phyloP scores from a whole-genome alignment of 1,139 yeast species.

The Insectozyma bohioensis region DNA sequence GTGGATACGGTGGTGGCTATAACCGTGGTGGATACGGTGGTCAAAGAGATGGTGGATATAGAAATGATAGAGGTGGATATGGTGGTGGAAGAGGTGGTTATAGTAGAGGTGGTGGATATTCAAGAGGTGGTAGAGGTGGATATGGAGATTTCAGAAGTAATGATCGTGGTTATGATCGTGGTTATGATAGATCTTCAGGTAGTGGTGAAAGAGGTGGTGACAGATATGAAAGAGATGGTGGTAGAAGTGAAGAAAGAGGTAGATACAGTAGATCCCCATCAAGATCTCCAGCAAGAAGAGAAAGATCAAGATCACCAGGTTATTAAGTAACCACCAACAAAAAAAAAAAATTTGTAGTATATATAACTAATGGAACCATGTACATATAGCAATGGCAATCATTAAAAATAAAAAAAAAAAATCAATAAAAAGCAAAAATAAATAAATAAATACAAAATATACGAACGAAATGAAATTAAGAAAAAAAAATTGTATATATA shows the following conservation, averaged over 20 bases:
- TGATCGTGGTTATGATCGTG: conserved; percentile 19
- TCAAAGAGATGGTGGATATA: conserved; percentile 14
- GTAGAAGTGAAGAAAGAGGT: conserved; percentile 21
- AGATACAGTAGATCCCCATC: conserved; percentile 42
- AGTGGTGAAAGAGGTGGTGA: conserved; percentile 16
- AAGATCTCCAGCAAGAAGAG: conserved; percentile 40
- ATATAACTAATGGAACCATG: no score
- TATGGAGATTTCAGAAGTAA: conserved; percentile 20
- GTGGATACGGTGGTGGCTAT: conserved; percentile 15
- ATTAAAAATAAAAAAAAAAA: no score
- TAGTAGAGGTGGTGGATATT: conserved; percentile 18
- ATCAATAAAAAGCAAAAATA: no score
- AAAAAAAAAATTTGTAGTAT: no score
- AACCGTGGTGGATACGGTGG: conserved; percentile 20
- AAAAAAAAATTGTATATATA: no score
- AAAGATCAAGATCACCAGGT: conserved; percentile 46
- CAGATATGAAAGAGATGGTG: conserved; percentile 16
- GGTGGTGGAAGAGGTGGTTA: conserved; percentile 19
- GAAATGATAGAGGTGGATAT: conserved; percentile 17
- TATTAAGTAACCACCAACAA: conserved; percentile 1
- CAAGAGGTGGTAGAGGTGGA: conserved; percentile 20
- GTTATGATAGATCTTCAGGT: conserved; percentile 19
- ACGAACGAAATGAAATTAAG: no score
- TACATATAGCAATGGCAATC: no score
- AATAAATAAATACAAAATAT: no score